phyloP scores from a whole-genome alignment of 1,139 yeast genomes.

The Waltiozyma sp. region DNA sequence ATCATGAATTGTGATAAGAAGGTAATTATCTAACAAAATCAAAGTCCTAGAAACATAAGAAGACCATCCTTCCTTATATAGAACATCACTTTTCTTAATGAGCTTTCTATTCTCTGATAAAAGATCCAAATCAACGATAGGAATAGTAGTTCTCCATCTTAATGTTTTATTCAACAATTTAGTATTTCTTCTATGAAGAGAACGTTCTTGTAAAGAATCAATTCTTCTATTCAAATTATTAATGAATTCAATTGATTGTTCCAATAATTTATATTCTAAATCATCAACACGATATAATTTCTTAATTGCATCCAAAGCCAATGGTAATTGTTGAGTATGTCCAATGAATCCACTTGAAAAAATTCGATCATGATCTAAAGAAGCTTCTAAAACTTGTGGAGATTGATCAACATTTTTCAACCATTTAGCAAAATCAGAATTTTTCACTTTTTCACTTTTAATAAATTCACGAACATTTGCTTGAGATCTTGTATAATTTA shows the following conservation, averaged over 20 bases:
- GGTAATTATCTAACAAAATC: slow-evolving; percentile 61
- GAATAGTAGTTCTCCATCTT: slow-evolving; percentile 32
- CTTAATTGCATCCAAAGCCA: slow-evolving; percentile 51
- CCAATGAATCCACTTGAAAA: slow-evolving; percentile 72
- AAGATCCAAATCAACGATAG: slow-evolving; percentile 35
- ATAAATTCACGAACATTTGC: slow-evolving; percentile 44
- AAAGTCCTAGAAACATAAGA: slow-evolving; percentile 27
- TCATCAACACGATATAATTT: slow-evolving; percentile 40
- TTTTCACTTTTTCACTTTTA: slow-evolving; percentile 37
- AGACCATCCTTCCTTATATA: slow-evolving; percentile 44
- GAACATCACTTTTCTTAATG: slow-evolving; percentile 48
- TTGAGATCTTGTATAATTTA: slow-evolving; percentile 46
- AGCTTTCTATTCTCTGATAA: slow-evolving; percentile 47
- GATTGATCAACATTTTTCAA: slow-evolving; percentile 34
- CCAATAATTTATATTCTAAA: slow-evolving; percentile 44
- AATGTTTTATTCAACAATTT: slow-evolving; percentile 37
- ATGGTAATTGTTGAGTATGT: slow-evolving; percentile 58
- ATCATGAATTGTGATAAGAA: slow-evolving; percentile 49
- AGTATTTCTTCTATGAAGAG: slow-evolving; percentile 42
- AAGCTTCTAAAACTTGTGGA: slow-evolving; percentile 26
- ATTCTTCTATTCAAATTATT: slow-evolving; percentile 35
- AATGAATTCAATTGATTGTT: slow-evolving; percentile 42
- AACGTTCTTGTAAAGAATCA: slow-evolving; percentile 43
- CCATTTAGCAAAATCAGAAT: slow-evolving; percentile 41
- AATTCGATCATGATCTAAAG: slow-evolving; percentile 45